Percentiles rank a stretch among this genome's conserved stretches.
Evolutionary conservation across 192 early-diverging fungal species (phyloP).

Genomic region (Umbelopsis vinacea): DNA sequence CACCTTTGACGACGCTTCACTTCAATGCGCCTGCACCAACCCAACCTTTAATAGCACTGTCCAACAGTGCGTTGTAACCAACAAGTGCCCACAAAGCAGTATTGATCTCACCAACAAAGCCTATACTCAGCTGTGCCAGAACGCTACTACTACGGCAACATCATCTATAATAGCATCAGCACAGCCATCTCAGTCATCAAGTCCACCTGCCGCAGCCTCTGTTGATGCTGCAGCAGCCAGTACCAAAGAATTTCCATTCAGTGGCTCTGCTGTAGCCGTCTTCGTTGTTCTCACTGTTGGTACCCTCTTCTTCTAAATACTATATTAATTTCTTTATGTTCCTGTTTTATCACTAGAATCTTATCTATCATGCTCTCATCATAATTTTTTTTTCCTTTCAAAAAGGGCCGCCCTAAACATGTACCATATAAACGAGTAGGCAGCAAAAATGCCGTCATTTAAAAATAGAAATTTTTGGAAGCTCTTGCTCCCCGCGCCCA

Average conservation of each 20-base stretch:
- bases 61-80: background rate
- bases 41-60: constrained; percentile 8
- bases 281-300: constrained; percentile 18
- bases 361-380: background rate
- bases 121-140: background rate
- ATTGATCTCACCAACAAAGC: constrained; percentile 1
- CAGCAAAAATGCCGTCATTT: no score
- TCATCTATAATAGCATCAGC: background rate
- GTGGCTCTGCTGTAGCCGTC: constrained; percentile 13
- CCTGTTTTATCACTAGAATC: background rate
- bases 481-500: no score
- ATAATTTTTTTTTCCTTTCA: background rate
- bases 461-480: no score
- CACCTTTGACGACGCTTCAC: background rate
- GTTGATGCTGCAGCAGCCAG: constrained; percentile 6
- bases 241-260: constrained; percentile 17
- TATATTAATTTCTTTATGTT: background rate
- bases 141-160: background rate
- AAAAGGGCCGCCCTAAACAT: no score
- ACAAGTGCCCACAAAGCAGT: background rate
- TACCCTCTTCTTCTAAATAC: constrained; percentile 11
- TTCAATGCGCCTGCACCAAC: constrained; percentile 10
- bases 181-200: background rate
- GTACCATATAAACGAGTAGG: no score
- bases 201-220: background rate